These are phyloP conservation scores for Heterobasidion occidentale DNA, from an alignment of 1,284 basidiomycete genomes.

Conservation along the genomic window DNA sequence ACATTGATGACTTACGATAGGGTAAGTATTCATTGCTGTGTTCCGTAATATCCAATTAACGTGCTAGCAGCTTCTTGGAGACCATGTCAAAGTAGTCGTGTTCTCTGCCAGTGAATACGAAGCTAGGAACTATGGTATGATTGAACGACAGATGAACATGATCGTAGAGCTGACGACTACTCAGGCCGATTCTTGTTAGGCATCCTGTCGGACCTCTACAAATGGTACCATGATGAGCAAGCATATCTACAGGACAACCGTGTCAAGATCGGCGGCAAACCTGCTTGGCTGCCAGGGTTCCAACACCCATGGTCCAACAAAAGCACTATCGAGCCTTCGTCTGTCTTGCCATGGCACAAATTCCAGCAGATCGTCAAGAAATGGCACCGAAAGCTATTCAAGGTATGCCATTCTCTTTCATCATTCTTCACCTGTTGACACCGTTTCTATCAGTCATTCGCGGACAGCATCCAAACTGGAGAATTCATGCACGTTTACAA, in stretches of 20 bases:
- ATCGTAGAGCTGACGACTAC: neutral
- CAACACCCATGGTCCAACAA: conserved; percentile 45
- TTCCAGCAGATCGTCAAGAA: conserved; percentile 73
- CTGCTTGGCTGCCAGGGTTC: conserved; percentile 58
- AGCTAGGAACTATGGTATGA: conserved; percentile 85
- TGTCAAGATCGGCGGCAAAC: conserved; percentile 57
- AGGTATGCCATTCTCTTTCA: conserved; percentile 29
- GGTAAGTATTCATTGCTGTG: conserved; percentile 30
- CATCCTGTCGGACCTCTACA: conserved; percentile 66
- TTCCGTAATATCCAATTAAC: neutral
- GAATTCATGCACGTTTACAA: conserved; percentile 97
- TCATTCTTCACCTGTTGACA: conserved; percentile 2
- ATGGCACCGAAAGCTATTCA: conserved; percentile 72
- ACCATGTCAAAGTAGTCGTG: conserved; percentile 77
- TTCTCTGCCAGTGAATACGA: conserved; percentile 96
- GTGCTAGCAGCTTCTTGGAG: conserved; percentile 62
- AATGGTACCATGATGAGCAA: conserved; percentile 71
- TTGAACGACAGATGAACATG: neutral
- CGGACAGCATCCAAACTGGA: conserved; percentile 59
- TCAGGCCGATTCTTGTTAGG: conserved; percentile 80
- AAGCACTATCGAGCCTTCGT: conserved; percentile 31
- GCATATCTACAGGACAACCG: conserved; percentile 60
- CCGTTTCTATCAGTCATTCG: conserved; percentile 38
- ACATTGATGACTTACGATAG: conserved; percentile 84
- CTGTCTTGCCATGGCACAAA: conserved; percentile 60